Evolutionary conservation across 179 eudicot genomes (phyloP), one percentile per base, ranked within the genome.

Genomic region (Drosera spatulata): DNA sequence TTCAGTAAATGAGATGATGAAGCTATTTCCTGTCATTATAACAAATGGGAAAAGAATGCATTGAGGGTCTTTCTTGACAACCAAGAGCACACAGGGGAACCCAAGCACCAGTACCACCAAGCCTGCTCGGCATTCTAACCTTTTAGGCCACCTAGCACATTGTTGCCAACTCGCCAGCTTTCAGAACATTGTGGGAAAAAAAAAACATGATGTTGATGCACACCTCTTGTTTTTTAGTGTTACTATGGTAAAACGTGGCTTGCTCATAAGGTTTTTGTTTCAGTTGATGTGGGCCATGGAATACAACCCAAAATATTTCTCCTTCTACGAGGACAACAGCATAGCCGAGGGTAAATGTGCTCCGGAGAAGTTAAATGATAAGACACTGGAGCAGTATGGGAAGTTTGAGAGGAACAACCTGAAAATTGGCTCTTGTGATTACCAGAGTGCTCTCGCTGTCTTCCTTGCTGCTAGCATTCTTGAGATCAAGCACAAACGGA

Each of bases 211-310:
- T 12, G 2, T 8, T 55, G 45, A 57, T 57, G 47, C 14, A 41
- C 48, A 40, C 47, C 12, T 6, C 42, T 13, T 40, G 2, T 41
- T 41, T 11, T 4, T 57, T 57, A 13, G 41, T 22, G 9, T 40
- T 14, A 22, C 38, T 40, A 8, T n/a, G 22, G 38, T 73, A 54
- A 43, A 50, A 56, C 50, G 64, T 72, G 51, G 50, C 67, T 69
- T 61, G 47, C 60, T 51, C 50, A 53, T 46, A 53, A 50, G 66
- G 46, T 22, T 43, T 71, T 66, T 44, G 42, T 77, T 70, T 51
- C 73, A 77, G 81, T 64, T 77, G 66, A 77, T 77, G 81, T 73
- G 78, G 75, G 81, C 78, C 62, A 77, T 77, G 81, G 81, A 77
- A 68, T 77, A 70, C 77, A 77, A 77, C 53, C 81, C 81, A n/a